Evolutionary conservation across 495 filamentous ascomycete species (phyloP).

Genomic region (Lasiosphaeris hirsuta): DNA sequence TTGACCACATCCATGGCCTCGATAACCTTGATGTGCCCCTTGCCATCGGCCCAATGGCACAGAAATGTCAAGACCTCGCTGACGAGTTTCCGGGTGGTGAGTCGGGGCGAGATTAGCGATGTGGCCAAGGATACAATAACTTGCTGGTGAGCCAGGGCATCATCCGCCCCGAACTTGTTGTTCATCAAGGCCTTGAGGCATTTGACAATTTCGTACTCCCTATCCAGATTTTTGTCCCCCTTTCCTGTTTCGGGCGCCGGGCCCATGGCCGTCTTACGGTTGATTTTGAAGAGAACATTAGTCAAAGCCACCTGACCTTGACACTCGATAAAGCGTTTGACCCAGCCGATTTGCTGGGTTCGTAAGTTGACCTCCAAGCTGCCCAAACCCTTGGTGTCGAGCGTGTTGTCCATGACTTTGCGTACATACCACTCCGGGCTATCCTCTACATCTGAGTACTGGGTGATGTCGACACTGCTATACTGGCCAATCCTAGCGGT

Average conservation of each 20-base stretch:
- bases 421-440: conserved; percentile 98
- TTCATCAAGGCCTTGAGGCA: conserved; percentile 97
- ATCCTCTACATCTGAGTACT: conserved; percentile 84
- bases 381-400: conserved; percentile 84
- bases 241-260: conserved; percentile 63
- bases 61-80: conserved; percentile 96
- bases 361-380: conserved; percentile 90
- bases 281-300: conserved; percentile 89
- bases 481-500: conserved; percentile 66
- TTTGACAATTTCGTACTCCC: conserved; percentile 97
- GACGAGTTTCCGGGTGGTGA: conserved; percentile 91
- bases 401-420: conserved; percentile 92
- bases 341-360: conserved; percentile 97
- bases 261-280: conserved; percentile 75
- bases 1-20: conserved; percentile 93
- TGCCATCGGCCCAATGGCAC: conserved; percentile 89
- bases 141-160: conserved; percentile 87
- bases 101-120: conserved; percentile 80
- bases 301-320: conserved; percentile 96
- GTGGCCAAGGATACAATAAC: conserved; percentile 85
- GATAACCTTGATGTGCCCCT: conserved; percentile 91
- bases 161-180: conserved; percentile 97
- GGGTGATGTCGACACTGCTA: conserved; percentile 54
- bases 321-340: conserved; percentile 92
- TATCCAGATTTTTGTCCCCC: conserved; percentile 85